Percentiles rank a stretch among this genome's conserved stretches.
Evolutionary conservation across 768 basidiomycete genomes (phyloP).

Genomic region (Mycena vitilis): DNA sequence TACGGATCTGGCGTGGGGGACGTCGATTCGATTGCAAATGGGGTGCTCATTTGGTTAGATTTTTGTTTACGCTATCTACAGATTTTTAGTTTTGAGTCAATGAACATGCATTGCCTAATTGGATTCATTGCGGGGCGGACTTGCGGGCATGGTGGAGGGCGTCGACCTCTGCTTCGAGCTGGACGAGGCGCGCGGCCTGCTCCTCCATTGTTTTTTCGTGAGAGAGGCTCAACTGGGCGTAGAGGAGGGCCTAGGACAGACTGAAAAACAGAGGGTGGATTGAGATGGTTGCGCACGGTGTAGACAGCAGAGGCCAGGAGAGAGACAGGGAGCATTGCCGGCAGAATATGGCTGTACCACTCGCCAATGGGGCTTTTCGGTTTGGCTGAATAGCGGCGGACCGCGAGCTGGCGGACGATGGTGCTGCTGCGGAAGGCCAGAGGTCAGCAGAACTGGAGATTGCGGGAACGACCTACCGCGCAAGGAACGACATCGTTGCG

Average conservation of each 20-base stretch:
- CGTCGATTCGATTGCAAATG: slow-evolving; percentile 12
- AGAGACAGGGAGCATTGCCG: slow-evolving; percentile 83
- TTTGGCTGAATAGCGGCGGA: slow-evolving; percentile 16
- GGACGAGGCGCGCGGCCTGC: slow-evolving; percentile 60
- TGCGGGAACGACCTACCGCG: slow-evolving; percentile 1
- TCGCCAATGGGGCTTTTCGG: slow-evolving; percentile 64
- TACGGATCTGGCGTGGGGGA: slow-evolving; percentile 25
- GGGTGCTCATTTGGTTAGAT: slow-evolving; percentile 31
- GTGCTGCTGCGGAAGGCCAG: slow-evolving; percentile 9
- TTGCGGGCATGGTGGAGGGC: slow-evolving; percentile 40
- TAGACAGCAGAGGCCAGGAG: slow-evolving; percentile 85
- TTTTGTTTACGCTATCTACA: slow-evolving; percentile 33
- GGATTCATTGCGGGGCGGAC: not conserved
- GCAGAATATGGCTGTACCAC: slow-evolving; percentile 77
- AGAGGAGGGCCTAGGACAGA: slow-evolving; percentile 67
- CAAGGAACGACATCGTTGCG: slow-evolving; percentile 4
- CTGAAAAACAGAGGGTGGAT: not conserved
- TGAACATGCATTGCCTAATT: slow-evolving; percentile 28
- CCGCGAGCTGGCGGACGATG: not conserved
- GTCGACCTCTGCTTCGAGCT: slow-evolving; percentile 71
- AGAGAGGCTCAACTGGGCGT: slow-evolving; percentile 69
- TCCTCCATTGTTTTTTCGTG: slow-evolving; percentile 81
- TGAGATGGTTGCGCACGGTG: slow-evolving; percentile 58
- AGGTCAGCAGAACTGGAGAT: slow-evolving; percentile 30
- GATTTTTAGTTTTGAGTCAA: slow-evolving; percentile 10